Evolutionary conservation across 1,139 yeast species (phyloP), one percentile per base, ranked within the genome.

Genomic region (Yamadazyma membranifaciens): DNA sequence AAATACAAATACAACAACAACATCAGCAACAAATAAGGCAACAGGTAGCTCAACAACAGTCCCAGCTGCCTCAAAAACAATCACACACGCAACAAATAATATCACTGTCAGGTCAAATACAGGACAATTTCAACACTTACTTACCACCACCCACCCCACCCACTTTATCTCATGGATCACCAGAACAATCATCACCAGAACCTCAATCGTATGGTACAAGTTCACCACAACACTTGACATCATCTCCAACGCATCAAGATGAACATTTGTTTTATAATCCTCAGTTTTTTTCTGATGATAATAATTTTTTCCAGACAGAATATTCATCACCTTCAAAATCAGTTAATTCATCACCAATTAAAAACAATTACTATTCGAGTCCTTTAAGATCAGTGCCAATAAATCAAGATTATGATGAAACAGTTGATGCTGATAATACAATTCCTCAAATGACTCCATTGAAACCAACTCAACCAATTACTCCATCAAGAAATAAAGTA

Each of bases 71-170:
- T 4, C 26, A 28, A 22, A 14, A 17, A 14, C 33, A 28, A 11
- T 15, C 11, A 9, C 26, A 35, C 33, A 29, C 34, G 26, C 40
- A 39, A 15, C 45, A 32, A 28, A 6, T 31, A 9, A 7, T 20
- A 20, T 20, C 24, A 20, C 24, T 6, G 7, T 14, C 31, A 28
- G 46, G 36, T 12, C 43, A 25, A 17, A 31, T 44, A 38, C 42
- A 38, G 34, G 34, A 31, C 27, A 39, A 45, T n/a, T 49, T 45
- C 48, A 61, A 51, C 37, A 57, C 57, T 3, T 64, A 46, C 42
- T 59, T 71, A 39, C 76, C 76, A 7, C 77, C 76, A 4, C 71
- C 71, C 1, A 55, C 70, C 4, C 70, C 78, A 5, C 77, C 78
- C 16, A 59, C 70, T 5, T 56, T 65, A 38, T 54, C 65, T 4